phyloP scores from a whole-genome alignment of 2,329 filamentous ascomycete species.

The Epicoccum nigrum region DNA sequence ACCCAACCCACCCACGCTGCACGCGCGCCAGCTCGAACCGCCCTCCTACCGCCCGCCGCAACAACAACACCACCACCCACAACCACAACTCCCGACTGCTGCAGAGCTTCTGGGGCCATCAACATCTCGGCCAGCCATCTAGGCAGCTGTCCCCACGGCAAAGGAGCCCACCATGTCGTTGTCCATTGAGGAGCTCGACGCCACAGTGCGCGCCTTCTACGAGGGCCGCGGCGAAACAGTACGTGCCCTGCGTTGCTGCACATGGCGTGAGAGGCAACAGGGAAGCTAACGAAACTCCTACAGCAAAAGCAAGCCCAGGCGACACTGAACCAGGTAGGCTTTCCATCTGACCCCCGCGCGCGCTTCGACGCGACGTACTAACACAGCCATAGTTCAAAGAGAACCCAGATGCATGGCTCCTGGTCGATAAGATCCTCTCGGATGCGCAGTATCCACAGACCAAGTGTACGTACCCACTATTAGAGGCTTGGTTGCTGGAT shows the following conservation, averaged over 20 bases:
- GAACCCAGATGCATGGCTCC: constrained; percentile 95
- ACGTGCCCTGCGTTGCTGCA: constrained; percentile 47
- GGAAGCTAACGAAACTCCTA: constrained; percentile 46
- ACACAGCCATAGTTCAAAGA: constrained; percentile 81
- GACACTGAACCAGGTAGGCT: constrained; percentile 83
- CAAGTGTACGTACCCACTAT: constrained; percentile 71
- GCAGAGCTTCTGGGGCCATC: constrained; percentile 30
- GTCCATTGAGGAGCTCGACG: constrained; percentile 93
- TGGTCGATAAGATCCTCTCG: constrained; percentile 95
- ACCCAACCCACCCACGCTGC: constrained; percentile 33
- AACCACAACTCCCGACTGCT: constrained; percentile 15
- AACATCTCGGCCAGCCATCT: constrained; percentile 29
- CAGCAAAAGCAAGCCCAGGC: constrained; percentile 97
- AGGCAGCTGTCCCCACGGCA: constrained; percentile 44
- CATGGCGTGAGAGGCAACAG: constrained; percentile 33
- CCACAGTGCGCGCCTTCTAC: constrained; percentile 94
- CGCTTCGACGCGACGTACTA: constrained; percentile 16
- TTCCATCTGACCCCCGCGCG: constrained; percentile 17
- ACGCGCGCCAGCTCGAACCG: constrained; percentile 24
- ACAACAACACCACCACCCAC: constrained; percentile 3
- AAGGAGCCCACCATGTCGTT: constrained; percentile 61
- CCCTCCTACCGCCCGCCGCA: constrained; percentile 14
- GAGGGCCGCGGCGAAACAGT: constrained; percentile 95
- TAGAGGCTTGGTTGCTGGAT: constrained; percentile 21
- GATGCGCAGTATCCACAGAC: constrained; percentile 93